Evolutionary conservation across 768 basidiomycete species (phyloP), one percentile per base, ranked within the genome.

Genomic region (Panus rudis): DNA sequence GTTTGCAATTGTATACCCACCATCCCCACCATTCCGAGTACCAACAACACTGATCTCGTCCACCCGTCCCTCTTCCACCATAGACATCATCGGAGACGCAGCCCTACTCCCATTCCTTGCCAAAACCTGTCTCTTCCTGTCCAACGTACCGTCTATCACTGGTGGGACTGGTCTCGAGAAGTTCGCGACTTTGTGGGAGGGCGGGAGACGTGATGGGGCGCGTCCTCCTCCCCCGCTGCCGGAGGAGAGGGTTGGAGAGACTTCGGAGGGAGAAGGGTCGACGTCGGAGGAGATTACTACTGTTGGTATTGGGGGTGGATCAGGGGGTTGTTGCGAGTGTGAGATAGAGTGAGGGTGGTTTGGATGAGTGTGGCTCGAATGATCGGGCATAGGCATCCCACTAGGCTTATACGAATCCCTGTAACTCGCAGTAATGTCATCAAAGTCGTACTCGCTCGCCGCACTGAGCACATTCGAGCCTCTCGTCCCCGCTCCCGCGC

Each of bases 21-120:
- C n/a, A n/a, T n/a, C n/a, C n/a, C n/a, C n/a, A n/a, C n/a, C n/a
- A n/a, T n/a, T n/a, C n/a, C n/a, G n/a, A n/a, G n/a, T n/a, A n/a
- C n/a, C n/a, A n/a, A n/a, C n/a, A n/a, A n/a, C n/a, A n/a, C n/a
- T n/a, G n/a, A n/a, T n/a, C n/a, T n/a, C n/a, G n/a, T n/a, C n/a
- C n/a, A n/a, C n/a, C n/a, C n/a, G n/a, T n/a, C n/a, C n/a, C n/a
- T n/a, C n/a, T n/a, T n/a, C n/a, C n/a, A n/a, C n/a, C n/a, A n/a
- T n/a, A n/a, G n/a, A n/a, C n/a, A n/a, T n/a, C n/a, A n/a, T n/a
- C n/a, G n/a, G n/a, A n/a, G n/a, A n/a, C n/a, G n/a, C n/a, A n/a
- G n/a, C n/a, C n/a, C n/a, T n/a, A 20, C 25, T 50, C 32, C 33
- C 64, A 60, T 84, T 84, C 34, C 85, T 71, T 59, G 81, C 75